Base-by-base conservation (phyloP, 2,329 filamentous ascomycete genomes). In the Colletotrichum sp. region DNA sequence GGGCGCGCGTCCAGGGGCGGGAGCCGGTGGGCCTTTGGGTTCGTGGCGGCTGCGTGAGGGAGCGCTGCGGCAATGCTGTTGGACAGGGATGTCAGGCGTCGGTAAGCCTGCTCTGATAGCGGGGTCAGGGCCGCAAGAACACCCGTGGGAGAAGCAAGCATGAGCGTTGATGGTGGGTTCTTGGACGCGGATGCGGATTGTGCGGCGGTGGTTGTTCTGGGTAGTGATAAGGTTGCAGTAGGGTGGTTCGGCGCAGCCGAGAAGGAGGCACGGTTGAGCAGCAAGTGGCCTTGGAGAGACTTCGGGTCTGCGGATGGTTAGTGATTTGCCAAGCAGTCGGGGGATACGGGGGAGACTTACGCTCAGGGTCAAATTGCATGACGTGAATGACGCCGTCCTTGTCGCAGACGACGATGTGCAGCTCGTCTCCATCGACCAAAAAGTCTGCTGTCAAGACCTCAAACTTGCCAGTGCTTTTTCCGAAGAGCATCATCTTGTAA, bases 301-400 rank as follows among this genome's bases (percentile, higher is more conserved):
- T 98, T 97, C 18, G 96, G 96, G 82, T 98, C 96, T 98, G 52
- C 28, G 5, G 10, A 16, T 62, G 76, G 76, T 48, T 43, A 62
- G 68, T 60, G 79, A 85, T 78, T 43, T 36, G 68, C 38, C n/a
- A 34, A 24, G 21, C 13, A 18, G 8, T 24, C 21, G 32, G 60
- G 60, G 28, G 26, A 15, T 66, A 32, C 56, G 32, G 30, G 60
- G 60, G 52, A 38, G 36, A 90, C 93, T 85, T 88, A 97, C 95
- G 94, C 82, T 98, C 96, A 1, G 97, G 97, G 81, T 98, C 96
- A 81, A 97, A 99, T 84, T 98, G 95, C 78, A 98, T 86, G 62
- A 98, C 90, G 82, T 98, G 95, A 55, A 99, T 85, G 79, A 97
- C 95, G 77, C 94, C 94, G 79, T 98, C 94, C 43, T 94, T 92